These are phyloP conservation scores for Paramyrothecium sp. DNA, from an alignment of 2,329 filamentous ascomycete species.

Conservation along the genomic window DNA sequence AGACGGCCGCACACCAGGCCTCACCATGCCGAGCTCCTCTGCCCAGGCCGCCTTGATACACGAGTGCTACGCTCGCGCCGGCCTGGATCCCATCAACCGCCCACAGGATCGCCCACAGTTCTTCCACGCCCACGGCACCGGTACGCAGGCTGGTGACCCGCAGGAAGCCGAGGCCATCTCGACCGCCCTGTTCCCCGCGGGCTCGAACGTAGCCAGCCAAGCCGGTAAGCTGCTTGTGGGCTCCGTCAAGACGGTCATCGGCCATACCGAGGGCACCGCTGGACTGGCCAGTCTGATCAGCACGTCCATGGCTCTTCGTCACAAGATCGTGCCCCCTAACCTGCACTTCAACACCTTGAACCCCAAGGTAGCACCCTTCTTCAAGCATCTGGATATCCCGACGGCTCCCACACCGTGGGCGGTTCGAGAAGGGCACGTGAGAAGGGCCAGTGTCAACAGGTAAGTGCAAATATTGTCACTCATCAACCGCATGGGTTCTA, in stretches of 20 bases:
- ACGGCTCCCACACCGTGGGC: neutral
- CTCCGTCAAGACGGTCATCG: slow-evolving; percentile 39
- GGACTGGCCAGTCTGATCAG: neutral
- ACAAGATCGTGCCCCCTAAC: neutral
- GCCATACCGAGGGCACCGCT: slow-evolving; percentile 14
- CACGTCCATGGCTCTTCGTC: neutral
- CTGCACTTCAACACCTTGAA: neutral
- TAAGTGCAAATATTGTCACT: slow-evolving; percentile 46
- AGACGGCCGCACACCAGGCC: slow-evolving; percentile 55
- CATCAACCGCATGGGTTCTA: slow-evolving; percentile 39
- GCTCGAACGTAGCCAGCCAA: slow-evolving; percentile 20
- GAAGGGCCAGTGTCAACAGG: neutral
- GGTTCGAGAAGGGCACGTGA: neutral
- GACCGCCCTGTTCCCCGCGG: slow-evolving; percentile 37
- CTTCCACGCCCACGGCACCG: slow-evolving; percentile 55
- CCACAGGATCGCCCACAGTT: slow-evolving; percentile 18
- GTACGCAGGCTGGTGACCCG: slow-evolving; percentile 54
- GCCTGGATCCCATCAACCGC: slow-evolving; percentile 23
- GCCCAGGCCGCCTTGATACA: slow-evolving; percentile 44
- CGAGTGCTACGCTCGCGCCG: slow-evolving; percentile 28
- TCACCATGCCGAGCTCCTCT: slow-evolving; percentile 53
- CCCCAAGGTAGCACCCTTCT: neutral
- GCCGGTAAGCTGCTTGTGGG: slow-evolving; percentile 39
- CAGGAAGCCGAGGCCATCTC: slow-evolving; percentile 50
- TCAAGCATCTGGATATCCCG: neutral